A percentile compares a stretch with the other conserved stretches of the same genome.
Conservation (phyloP, 2,329 filamentous ascomycete genomes). For the Cordyceps sp. region DNA sequence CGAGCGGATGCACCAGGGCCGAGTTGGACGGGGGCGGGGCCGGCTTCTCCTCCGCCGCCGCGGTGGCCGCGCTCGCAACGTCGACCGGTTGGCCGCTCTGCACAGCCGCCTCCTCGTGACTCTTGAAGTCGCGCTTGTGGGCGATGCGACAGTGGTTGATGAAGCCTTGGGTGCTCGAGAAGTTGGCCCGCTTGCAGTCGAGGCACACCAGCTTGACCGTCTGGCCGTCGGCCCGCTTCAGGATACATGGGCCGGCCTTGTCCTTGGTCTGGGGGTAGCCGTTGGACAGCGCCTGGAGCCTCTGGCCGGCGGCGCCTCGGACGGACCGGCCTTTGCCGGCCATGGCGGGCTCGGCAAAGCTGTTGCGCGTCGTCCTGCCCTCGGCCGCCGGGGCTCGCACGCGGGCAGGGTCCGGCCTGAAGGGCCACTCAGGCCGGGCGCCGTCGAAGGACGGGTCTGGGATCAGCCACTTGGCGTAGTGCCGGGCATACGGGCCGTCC, state of each 20-base stretch:
- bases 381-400: slow-evolving; percentile 35
- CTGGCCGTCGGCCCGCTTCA: slow-evolving; percentile 73
- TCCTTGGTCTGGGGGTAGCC: slow-evolving; percentile 62
- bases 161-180: slow-evolving; percentile 95
- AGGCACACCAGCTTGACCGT: slow-evolving; percentile 82
- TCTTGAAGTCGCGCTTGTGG: slow-evolving; percentile 85
- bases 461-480: slow-evolving; percentile 92
- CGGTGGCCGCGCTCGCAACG: slow-evolving; percentile 6
- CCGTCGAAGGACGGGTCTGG: slow-evolving; percentile 79
- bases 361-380: slow-evolving; percentile 67
- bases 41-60: slow-evolving; percentile 10
- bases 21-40: slow-evolving; percentile 4
- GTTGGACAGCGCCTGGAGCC: slow-evolving; percentile 51
- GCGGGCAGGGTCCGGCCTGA: slow-evolving; percentile 21
- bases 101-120: slow-evolving; percentile 83
- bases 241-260: slow-evolving; percentile 65
- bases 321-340: slow-evolving; percentile 31
- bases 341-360: slow-evolving; percentile 27
- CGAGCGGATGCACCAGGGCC: slow-evolving; percentile 16
- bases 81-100: slow-evolving; percentile 76
- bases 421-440: slow-evolving; percentile 28
- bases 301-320: slow-evolving; percentile 37
- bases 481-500: slow-evolving; percentile 83
- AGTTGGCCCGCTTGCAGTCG: slow-evolving; percentile 78
- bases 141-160: slow-evolving; percentile 98